Conservation (phyloP, 2,329 filamentous ascomycete genomes). For the Claviceps humidiphila region DNA sequence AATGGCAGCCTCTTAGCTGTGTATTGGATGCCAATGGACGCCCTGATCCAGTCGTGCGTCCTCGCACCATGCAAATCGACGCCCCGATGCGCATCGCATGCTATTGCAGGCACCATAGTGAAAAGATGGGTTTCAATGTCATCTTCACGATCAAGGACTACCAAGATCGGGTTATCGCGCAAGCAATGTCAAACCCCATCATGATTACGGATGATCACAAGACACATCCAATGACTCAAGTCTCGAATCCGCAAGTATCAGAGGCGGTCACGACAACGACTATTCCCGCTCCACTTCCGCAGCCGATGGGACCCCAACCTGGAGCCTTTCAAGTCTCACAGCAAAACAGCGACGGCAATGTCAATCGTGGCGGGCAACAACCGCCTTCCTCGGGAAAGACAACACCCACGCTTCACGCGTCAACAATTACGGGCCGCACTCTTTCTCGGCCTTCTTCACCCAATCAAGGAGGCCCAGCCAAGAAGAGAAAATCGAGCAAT, state of each 20-base stretch:
- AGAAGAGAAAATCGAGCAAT: constrained; percentile 71
- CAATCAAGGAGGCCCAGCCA: constrained; percentile 52
- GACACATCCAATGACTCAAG: constrained; percentile 42
- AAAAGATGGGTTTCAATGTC: constrained; percentile 83
- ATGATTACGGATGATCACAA: constrained; percentile 99
- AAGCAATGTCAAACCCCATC: constrained; percentile 75
- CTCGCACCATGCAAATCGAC: constrained; percentile 62
- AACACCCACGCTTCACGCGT: constrained; percentile 15
- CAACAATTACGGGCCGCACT: constrained; percentile 16
- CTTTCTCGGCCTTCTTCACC: constrained; percentile 66
- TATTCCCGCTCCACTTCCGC: constrained; percentile 7
- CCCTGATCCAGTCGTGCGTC: constrained; percentile 32
- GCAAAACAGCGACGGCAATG: constrained; percentile 47
- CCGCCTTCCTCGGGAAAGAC: constrained; percentile 19
- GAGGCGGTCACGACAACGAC: constrained; percentile 15
- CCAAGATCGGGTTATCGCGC: constrained; percentile 62
- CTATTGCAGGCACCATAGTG: constrained; percentile 89
- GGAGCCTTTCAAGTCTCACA: constrained; percentile 37
- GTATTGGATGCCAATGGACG: constrained; percentile 30
- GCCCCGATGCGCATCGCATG: constrained; percentile 93
- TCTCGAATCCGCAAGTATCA: constrained; percentile 15
- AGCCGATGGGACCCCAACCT: constrained; percentile 13
- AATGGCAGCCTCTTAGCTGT: constrained; percentile 56
- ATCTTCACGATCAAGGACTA: constrained; percentile 91
- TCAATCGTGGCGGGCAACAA: constrained; percentile 34